phyloP scores from a whole-genome alignment of 75 land plant genomes.

The Pinus taeda region DNA sequence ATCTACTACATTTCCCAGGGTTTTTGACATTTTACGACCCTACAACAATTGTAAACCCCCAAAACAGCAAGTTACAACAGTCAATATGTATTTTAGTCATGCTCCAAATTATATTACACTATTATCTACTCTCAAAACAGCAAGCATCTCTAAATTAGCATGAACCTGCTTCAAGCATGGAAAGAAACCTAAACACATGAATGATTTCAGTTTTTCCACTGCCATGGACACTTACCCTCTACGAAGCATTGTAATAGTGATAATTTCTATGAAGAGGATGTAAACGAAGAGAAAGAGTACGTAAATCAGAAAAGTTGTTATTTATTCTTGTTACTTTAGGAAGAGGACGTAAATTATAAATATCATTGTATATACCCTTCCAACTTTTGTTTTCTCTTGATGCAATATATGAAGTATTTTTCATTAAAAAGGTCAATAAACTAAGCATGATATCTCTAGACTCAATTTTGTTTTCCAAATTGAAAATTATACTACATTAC shows the following conservation, averaged over 20 bases:
- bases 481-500: not conserved
- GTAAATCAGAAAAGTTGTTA: too few species aligned
- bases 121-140: not conserved
- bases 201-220: not conserved
- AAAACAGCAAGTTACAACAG: too few species aligned
- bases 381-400: too few species aligned
- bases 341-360: too few species aligned
- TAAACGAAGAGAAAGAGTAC: too few species aligned
- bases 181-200: not conserved
- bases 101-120: not conserved
- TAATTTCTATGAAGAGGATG: not conserved
- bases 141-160: not conserved
- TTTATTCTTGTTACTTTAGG: too few species aligned
- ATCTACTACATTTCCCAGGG: conserved; percentile 94
- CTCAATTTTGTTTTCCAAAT: not conserved
- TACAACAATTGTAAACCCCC: conserved; percentile 21
- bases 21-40: conserved; percentile 98
- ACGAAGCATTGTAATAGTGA: not conserved
- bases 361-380: too few species aligned
- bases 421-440: not conserved
- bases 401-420: too few species aligned
- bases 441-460: not conserved
- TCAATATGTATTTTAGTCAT: not conserved
- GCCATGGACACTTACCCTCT: not conserved
- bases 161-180: not conserved